These are phyloP conservation scores for Actinomucor elegans DNA, from an alignment of 371 early-diverging fungal species.

Conservation along the genomic window DNA sequence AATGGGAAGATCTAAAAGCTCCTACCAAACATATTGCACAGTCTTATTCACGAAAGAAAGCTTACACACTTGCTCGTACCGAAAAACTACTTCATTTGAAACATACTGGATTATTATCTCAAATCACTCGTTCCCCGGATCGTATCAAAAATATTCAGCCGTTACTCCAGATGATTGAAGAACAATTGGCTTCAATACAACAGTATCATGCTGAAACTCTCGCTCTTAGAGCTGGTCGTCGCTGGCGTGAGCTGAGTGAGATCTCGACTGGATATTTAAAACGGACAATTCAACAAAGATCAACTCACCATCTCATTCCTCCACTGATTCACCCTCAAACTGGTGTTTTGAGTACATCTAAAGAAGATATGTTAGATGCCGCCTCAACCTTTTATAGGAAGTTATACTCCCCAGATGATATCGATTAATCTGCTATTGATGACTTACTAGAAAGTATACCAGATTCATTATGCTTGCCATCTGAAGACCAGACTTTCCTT, in stretches of 20 bases:
- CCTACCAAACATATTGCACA: neutral
- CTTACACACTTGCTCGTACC: too few relatives aligned
- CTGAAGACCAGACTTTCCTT: neutral
- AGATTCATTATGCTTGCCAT: neutral
- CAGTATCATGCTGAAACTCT: too few relatives aligned
- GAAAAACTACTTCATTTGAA: too few relatives aligned
- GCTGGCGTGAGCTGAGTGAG: slow-evolving; percentile 10
- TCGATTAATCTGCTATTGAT: neutral
- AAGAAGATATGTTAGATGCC: slow-evolving; percentile 1
- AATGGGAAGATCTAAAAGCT: neutral
- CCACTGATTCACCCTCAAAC: neutral
- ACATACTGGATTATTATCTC: too few relatives aligned
- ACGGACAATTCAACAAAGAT: neutral
- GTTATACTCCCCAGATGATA: slow-evolving; percentile 4
- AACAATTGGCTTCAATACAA: neutral
- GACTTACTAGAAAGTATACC: neutral
- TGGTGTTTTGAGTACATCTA: neutral
- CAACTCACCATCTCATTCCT: neutral
- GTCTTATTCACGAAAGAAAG: too few relatives aligned
- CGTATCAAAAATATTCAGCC: too few relatives aligned
- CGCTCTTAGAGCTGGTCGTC: neutral
- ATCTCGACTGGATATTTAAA: slow-evolving; percentile 7
- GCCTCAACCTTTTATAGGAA: slow-evolving; percentile 3
- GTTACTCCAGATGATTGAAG: neutral
- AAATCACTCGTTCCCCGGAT: slow-evolving; percentile 1